Conservation (phyloP, 495 filamentous ascomycete species). For the Aspergillus avenaceus region DNA sequence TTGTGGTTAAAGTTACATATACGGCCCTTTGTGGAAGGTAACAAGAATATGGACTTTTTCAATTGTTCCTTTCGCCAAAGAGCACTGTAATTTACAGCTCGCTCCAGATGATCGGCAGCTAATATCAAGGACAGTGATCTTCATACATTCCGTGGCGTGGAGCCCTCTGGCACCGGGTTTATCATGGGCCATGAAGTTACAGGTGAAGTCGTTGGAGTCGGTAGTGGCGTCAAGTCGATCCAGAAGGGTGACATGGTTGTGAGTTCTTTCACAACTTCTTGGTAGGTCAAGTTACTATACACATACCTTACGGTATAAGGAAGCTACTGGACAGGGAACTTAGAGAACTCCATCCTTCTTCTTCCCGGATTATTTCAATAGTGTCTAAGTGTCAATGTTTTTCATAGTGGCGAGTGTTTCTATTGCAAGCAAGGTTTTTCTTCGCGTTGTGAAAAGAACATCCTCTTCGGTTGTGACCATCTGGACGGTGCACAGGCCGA, state of each 20-base stretch:
- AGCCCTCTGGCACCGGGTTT: slow-evolving; percentile 58
- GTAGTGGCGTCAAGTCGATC: slow-evolving; percentile 63
- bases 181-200: slow-evolving; percentile 78
- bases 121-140: slow-evolving; percentile 66
- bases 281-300: slow-evolving; percentile 49
- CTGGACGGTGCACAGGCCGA: slow-evolving; percentile 90
- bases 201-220: slow-evolving; percentile 66
- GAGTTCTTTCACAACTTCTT: slow-evolving; percentile 81
- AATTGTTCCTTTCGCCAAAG: neutral
- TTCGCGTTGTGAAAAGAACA: slow-evolving; percentile 71
- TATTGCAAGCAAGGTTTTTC: slow-evolving; percentile 83
- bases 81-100: neutral
- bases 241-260: slow-evolving; percentile 75
- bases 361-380: neutral
- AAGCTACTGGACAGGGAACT: too few species aligned
- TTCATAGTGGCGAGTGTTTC: slow-evolving; percentile 70
- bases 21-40: slow-evolving; percentile 91
- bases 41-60: slow-evolving; percentile 24
- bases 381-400: neutral
- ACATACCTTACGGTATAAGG: neutral
- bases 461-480: slow-evolving; percentile 68
- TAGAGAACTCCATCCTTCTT: too few species aligned
- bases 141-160: slow-evolving; percentile 83
- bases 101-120: neutral
- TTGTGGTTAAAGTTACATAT: slow-evolving; percentile 80